Evolutionary conservation across 352 stramenopile genomes (phyloP), one percentile per base, ranked within the genome.

Genomic region (Phytophthora pisi): DNA sequence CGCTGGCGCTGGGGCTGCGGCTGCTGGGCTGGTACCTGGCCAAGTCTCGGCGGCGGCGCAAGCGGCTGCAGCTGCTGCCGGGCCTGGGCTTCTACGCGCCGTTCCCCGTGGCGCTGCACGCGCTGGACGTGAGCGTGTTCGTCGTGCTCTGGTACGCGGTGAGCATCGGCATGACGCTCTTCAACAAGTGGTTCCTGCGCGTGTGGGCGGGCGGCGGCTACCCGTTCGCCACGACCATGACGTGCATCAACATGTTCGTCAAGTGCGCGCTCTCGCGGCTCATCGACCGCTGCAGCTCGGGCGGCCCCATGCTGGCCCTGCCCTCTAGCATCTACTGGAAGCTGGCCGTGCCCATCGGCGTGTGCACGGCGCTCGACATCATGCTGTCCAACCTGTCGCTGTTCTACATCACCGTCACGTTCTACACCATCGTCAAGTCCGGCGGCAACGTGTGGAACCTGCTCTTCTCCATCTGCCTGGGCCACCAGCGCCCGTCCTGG

Each of bases 341-440:
- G 31, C 68, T 94, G 20, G 88, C 84, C 15, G 82, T 95, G 40
- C 87, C 89, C 20, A 92, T 95, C 40, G 86, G 87, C 10, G 54
- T 93, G 28, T 91, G 77, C 71, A 95, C 89, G 9, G 82, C 84
- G n/a, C 79, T 94, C 8, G 87, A 95, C 70, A 91, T 96, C 38
- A 88, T 92, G 72, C 63, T 91, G 28, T 94, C 84, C 11, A 95
- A 95, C 65, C 49, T 91, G 16, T 93, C 87, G 65, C 84, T 95
- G 61, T 82, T 91, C 43, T 96, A 94, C 74, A 91, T 95, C 64
- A 94, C 84, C 0, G 88, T 95, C 15, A 92, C 86, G 24, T 89
- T 96, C 64, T 95, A 93, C 74, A 96, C 89, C 26, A 84, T 95
- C 45, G 85, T 92, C 49, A 94, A 95, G 63, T 92, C 83, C 0